Evolutionary conservation across 768 basidiomycete species (phyloP).

Genomic region (Termitomyces sp.): DNA sequence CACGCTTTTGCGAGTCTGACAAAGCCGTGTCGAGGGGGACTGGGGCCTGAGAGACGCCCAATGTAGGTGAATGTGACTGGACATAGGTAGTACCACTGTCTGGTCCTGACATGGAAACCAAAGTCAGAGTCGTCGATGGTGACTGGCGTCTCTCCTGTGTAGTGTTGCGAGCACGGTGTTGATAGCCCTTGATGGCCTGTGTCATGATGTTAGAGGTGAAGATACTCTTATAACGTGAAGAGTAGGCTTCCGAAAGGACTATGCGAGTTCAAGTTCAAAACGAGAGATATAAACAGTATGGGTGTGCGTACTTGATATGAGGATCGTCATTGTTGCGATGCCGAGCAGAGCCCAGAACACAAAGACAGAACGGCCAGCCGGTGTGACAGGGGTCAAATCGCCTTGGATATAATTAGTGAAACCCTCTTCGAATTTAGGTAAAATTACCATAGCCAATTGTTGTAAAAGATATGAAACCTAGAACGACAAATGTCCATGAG

Average conservation of each 20-base stretch:
- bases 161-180: constrained; percentile 7
- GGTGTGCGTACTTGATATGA: constrained; percentile 56
- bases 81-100: constrained; percentile 6
- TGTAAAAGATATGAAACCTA: constrained; percentile 70
- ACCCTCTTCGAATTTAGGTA: background rate
- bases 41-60: background rate
- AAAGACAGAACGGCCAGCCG: constrained; percentile 73
- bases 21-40: constrained; percentile 10
- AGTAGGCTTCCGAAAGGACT: constrained; percentile 69
- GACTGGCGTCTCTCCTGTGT: background rate
- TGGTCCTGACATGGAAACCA: background rate
- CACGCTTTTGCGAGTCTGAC: constrained; percentile 16
- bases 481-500: background rate
- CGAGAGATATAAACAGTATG: background rate
- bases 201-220: constrained; percentile 45
- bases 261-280: background rate
- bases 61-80: background rate
- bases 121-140: background rate
- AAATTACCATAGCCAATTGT: constrained; percentile 64
- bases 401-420: constrained; percentile 25
- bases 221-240: constrained; percentile 57
- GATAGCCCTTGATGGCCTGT: constrained; percentile 43
- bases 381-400: constrained; percentile 58
- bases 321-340: constrained; percentile 71
- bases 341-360: constrained; percentile 77